Evolutionary conservation across 2,329 filamentous ascomycete species (phyloP).

Genomic region (Aspergillus eucalypticola): DNA sequence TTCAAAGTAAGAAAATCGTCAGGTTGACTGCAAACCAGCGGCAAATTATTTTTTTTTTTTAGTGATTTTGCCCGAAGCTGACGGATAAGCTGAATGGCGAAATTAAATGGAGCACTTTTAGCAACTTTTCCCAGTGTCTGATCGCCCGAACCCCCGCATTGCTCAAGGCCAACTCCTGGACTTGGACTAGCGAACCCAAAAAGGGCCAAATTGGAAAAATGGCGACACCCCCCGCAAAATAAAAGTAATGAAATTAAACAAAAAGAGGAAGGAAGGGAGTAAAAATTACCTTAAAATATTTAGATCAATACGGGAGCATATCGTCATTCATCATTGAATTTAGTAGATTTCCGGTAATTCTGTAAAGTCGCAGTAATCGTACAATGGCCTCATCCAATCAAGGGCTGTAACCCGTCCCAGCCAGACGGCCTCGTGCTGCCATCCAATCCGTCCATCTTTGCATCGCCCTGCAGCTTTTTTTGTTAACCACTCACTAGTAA

Average conservation of each 20-base stretch:
- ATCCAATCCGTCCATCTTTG: constrained; percentile 7
- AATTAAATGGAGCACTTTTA: background rate
- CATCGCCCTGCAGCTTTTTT: constrained; percentile 1
- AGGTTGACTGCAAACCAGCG: background rate
- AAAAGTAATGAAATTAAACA: background rate
- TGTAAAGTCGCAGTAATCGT: too few species aligned
- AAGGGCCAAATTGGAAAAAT: background rate
- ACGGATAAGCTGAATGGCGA: background rate
- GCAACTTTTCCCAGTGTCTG: constrained; percentile 7
- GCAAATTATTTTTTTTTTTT: background rate
- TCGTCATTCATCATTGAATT: too few species aligned
- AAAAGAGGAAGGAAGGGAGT: background rate
- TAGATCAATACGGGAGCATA: background rate
- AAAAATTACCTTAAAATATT: background rate
- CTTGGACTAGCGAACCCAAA: constrained; percentile 20
- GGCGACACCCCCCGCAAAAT: constrained; percentile 7
- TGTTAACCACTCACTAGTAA: background rate
- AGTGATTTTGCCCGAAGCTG: background rate
- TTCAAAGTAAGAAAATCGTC: background rate
- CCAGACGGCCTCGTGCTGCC: constrained; percentile 5
- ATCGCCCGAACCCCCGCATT: constrained; percentile 25
- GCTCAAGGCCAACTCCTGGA: constrained; percentile 12
- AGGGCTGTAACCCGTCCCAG: background rate
- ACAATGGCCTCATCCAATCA: too few species aligned
- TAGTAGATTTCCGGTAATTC: too few species aligned